Evolutionary conservation across 2,329 filamentous ascomycete genomes (phyloP).

Genomic region (Cercospora janseana): DNA sequence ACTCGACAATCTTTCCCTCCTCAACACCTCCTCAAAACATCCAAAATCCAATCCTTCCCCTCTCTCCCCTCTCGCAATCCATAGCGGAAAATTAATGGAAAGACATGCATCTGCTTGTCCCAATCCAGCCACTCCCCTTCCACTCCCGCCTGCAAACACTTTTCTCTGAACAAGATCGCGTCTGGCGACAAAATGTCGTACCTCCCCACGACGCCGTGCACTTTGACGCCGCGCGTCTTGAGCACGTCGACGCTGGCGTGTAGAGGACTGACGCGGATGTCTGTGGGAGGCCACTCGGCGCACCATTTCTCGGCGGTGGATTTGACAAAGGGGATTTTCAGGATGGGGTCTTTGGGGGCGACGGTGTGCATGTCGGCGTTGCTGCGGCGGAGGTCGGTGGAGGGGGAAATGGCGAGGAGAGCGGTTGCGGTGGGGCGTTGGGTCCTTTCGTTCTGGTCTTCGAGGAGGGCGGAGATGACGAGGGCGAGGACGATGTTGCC

Average conservation of each 20-base stretch:
- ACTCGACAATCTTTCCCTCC: no score
- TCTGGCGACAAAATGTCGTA: conserved; percentile 57
- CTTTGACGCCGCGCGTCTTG: conserved; percentile 43
- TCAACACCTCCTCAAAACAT: conserved; percentile 31
- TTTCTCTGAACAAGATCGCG: conserved; percentile 49
- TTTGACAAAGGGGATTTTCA: conserved; percentile 45
- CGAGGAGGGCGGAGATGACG: conserved; percentile 40
- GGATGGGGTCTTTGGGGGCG: conserved; percentile 47
- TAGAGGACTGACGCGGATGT: conserved; percentile 52
- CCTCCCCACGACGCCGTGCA: conserved; percentile 54
- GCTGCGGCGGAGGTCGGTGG: conserved; percentile 49
- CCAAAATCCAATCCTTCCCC: conserved; percentile 48
- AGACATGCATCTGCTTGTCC: conserved; percentile 62
- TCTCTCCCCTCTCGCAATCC: conserved; percentile 49
- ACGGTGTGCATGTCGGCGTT: conserved; percentile 47
- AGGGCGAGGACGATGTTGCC: conserved; percentile 53
- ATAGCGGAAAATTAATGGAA: conserved; percentile 52
- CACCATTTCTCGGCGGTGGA: conserved; percentile 46
- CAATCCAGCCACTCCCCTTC: conserved; percentile 58
- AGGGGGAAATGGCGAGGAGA: conserved; percentile 50
- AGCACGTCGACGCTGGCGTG: conserved; percentile 45
- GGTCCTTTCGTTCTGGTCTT: conserved; percentile 26
- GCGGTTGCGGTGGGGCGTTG: conserved; percentile 35
- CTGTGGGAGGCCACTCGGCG: conserved; percentile 42
- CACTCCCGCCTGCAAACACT: conserved; percentile 46